Evolutionary conservation across 441 rosid species (phyloP).

Genomic region (Breynia disticha): DNA sequence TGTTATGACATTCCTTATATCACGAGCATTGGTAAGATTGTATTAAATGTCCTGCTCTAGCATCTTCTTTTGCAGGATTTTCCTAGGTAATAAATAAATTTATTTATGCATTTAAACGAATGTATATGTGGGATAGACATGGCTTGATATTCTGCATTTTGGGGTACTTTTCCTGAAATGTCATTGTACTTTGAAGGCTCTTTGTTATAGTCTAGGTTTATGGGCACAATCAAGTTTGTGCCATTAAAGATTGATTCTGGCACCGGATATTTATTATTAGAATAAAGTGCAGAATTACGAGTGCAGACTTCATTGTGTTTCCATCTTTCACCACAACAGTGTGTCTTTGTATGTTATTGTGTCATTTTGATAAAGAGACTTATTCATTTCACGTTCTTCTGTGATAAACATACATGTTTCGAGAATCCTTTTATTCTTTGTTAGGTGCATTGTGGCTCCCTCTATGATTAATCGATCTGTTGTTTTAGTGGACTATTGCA

Average conservation of each 20-base stretch:
- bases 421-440: too few species aligned
- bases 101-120: neutral
- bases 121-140: neutral
- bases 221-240: neutral
- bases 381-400: too few species aligned
- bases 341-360: too few species aligned
- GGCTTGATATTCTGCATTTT: neutral
- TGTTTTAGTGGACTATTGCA: too few species aligned
- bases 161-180: neutral
- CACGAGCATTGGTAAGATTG: conserved; percentile 82
- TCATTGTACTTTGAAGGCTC: too few species aligned
- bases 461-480: too few species aligned
- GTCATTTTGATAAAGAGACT: too few species aligned
- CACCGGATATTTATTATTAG: neutral
- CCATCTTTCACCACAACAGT: neutral
- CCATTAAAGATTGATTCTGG: neutral
- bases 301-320: neutral
- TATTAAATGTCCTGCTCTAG: conserved; percentile 12
- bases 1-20: conserved; percentile 94
- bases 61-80: neutral
- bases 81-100: neutral
- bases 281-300: too few species aligned
- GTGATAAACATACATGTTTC: too few species aligned
- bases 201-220: too few species aligned
- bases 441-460: too few species aligned